Conservation (phyloP, 768 basidiomycete species). For the Galerina sulciceps region DNA sequence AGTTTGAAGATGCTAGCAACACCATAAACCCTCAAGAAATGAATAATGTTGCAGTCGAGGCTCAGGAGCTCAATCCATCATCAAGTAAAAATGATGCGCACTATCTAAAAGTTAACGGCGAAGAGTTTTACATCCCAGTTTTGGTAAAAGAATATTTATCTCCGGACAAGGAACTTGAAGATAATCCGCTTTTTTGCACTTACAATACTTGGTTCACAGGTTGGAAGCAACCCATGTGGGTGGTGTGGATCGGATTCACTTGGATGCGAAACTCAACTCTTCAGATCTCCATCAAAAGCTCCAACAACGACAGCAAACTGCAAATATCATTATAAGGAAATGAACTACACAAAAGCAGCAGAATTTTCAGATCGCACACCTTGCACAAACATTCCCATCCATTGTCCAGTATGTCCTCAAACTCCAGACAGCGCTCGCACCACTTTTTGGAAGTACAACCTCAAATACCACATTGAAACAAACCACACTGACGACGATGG, state of each 20-base stretch:
- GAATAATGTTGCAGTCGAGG: background rate
- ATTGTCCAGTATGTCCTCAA: slow-evolving; percentile 18
- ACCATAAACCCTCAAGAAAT: background rate
- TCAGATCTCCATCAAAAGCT: background rate
- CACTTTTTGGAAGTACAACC: slow-evolving; percentile 22
- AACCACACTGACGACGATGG: background rate
- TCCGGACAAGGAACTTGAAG: background rate
- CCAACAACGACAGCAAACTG: slow-evolving; percentile 5
- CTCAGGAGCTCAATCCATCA: background rate
- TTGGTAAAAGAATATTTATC: background rate
- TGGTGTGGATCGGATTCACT: slow-evolving; percentile 8
- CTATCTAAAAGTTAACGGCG: background rate
- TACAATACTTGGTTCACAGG: background rate
- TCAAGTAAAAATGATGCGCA: background rate
- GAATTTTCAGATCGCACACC: slow-evolving; percentile 5
- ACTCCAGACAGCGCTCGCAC: background rate
- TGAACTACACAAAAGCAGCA: slow-evolving; percentile 12
- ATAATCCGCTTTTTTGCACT: background rate
- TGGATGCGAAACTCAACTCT: slow-evolving; percentile 1
- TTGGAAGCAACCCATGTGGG: slow-evolving; percentile 15
- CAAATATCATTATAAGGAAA: slow-evolving; percentile 14
- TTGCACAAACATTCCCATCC: slow-evolving; percentile 23
- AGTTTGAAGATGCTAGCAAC: slow-evolving; percentile 5
- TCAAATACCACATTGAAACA: background rate
- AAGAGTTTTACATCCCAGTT: background rate